phyloP scores from a whole-genome alignment of 257 asterid genomes.

The Gentiana dahurica region DNA sequence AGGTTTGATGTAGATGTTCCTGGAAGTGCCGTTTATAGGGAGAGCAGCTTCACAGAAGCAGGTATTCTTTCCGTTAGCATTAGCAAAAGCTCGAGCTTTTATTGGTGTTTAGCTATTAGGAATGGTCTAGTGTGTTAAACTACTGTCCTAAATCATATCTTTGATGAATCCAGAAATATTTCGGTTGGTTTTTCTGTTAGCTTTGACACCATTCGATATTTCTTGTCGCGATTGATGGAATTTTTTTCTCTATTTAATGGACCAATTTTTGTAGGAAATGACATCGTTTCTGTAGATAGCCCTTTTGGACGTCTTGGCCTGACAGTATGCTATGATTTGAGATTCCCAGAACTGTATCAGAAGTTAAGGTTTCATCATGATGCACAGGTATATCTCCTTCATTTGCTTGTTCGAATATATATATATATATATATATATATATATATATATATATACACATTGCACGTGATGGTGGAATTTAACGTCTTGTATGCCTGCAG shows the following conservation, averaged over 20 bases:
- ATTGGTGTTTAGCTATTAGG: no score
- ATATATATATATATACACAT: no score
- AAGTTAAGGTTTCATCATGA: slow-evolving; percentile 65
- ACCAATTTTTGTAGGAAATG: slow-evolving; percentile 34
- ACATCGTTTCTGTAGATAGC: slow-evolving; percentile 57
- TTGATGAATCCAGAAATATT: no score
- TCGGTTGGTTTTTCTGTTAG: background rate
- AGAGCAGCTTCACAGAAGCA: slow-evolving; percentile 87
- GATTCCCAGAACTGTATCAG: slow-evolving; percentile 94
- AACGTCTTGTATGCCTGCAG: slow-evolving; percentile 14
- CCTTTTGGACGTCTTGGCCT: slow-evolving; percentile 80
- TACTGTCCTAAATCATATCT: no score
- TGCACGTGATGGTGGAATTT: background rate
- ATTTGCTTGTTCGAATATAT: no score
- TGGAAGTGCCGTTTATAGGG: slow-evolving; percentile 94
- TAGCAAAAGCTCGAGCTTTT: no score
- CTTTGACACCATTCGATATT: background rate
- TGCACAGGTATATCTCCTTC: slow-evolving; percentile 38
- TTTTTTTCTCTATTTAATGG: background rate
- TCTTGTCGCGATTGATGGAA: background rate
- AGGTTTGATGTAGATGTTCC: slow-evolving; percentile 91
- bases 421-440: no score
- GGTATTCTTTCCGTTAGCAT: slow-evolving; percentile 17
- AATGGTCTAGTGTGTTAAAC: no score
- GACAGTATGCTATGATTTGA: slow-evolving; percentile 88